Conservation (phyloP, 2,329 filamentous ascomycete species). For the Fusarium oligoseptatum region DNA sequence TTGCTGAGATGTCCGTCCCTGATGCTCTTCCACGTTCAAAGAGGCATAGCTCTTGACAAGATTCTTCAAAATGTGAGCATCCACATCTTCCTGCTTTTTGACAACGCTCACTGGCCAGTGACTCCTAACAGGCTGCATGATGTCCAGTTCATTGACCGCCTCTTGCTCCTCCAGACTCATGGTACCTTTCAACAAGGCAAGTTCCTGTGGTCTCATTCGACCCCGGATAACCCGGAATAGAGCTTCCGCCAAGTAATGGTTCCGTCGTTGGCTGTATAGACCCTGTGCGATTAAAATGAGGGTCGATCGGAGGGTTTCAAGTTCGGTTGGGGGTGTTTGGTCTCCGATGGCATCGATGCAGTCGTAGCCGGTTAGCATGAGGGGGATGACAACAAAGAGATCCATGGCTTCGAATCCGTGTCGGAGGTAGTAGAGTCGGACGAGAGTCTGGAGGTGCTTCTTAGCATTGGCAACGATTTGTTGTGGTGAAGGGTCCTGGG, state of each 20-base stretch:
- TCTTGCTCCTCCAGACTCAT: constrained; percentile 38
- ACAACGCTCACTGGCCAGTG: constrained; percentile 50
- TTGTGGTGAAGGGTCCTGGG: not conserved
- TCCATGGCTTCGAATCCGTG: constrained; percentile 51
- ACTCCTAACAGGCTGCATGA: constrained; percentile 46
- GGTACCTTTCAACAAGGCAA: constrained; percentile 27
- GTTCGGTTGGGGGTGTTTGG: constrained; percentile 5
- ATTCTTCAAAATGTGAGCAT: constrained; percentile 38
- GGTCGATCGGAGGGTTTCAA: constrained; percentile 49
- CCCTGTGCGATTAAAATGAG: constrained; percentile 53
- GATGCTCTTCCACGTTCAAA: constrained; percentile 16
- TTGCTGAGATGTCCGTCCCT: not conserved
- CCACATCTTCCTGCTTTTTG: constrained; percentile 45
- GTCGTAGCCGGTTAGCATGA: constrained; percentile 48
- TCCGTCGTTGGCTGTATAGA: constrained; percentile 49
- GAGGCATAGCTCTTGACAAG: constrained; percentile 39
- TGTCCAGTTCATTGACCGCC: constrained; percentile 27
- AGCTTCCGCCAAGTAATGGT: constrained; percentile 51
- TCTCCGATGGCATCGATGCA: constrained; percentile 45
- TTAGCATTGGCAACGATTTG: constrained; percentile 41
- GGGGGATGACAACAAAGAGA: constrained; percentile 50
- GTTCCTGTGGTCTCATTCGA: constrained; percentile 50
- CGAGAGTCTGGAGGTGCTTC: constrained; percentile 41
- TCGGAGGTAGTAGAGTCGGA: constrained; percentile 49
- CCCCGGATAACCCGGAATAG: constrained; percentile 52